phyloP scores from a whole-genome alignment of 306 rosid species.

The Pterocarpus santalinus region DNA sequence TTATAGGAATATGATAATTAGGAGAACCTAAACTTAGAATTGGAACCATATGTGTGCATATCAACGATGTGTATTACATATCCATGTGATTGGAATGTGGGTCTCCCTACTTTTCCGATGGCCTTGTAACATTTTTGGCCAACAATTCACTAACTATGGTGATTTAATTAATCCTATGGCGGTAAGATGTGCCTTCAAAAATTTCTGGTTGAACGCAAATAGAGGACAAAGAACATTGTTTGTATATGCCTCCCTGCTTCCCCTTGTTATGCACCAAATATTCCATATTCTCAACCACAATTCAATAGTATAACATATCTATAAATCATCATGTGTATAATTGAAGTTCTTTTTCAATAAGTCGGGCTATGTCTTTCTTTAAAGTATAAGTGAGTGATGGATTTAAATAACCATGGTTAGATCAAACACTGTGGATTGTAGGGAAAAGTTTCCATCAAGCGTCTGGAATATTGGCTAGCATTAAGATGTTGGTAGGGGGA shows the following conservation, averaged over 20 bases:
- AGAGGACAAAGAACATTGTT: constrained; percentile 46
- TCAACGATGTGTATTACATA: constrained; percentile 21
- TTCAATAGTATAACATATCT: constrained; percentile 41
- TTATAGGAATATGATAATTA: constrained; percentile 45
- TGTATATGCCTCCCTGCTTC: constrained; percentile 48
- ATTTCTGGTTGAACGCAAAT: constrained; percentile 41
- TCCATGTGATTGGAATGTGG: constrained; percentile 63
- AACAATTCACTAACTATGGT: constrained; percentile 37
- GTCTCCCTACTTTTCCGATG: constrained; percentile 48
- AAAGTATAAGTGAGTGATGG: constrained; percentile 30
- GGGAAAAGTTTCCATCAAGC: constrained; percentile 44
- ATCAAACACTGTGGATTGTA: constrained; percentile 38
- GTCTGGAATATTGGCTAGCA: constrained; percentile 55
- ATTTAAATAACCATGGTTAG: constrained; percentile 30
- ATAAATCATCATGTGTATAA: constrained; percentile 33
- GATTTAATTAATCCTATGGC: constrained; percentile 46
- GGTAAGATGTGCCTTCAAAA: constrained; percentile 24
- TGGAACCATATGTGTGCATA: constrained; percentile 9
- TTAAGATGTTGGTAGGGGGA: constrained; percentile 35
- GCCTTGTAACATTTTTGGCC: constrained; percentile 39
- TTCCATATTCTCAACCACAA: constrained; percentile 43
- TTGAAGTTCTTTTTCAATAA: constrained; percentile 22
- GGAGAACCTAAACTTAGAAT: constrained; percentile 23
- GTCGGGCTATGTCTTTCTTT: constrained; percentile 45
- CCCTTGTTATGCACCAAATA: constrained; percentile 15